Conservation (phyloP, 2,329 filamentous ascomycete genomes). For the Apiospora hydei region DNA sequence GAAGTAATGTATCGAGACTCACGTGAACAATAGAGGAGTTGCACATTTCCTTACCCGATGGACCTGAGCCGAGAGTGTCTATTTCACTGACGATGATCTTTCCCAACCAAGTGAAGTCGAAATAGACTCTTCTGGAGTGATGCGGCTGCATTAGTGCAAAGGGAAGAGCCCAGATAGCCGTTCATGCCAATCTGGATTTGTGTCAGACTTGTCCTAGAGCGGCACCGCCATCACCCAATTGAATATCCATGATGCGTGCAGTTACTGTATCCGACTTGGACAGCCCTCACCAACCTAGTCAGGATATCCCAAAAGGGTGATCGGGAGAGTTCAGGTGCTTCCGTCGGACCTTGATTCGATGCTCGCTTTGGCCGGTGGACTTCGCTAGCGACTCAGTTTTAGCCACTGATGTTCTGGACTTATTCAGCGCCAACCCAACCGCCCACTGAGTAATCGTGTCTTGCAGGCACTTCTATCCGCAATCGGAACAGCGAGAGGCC, state of each 20-base stretch:
- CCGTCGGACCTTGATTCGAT: not conserved
- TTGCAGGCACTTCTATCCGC: no score
- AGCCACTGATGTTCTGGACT: not conserved
- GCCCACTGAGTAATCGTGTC: not conserved
- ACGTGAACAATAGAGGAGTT: not conserved
- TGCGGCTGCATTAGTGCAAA: not conserved
- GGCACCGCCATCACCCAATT: not conserved
- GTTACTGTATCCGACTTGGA: not conserved
- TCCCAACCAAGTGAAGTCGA: not conserved
- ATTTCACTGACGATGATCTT: no score
- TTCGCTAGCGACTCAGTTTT: slow-evolving; percentile 6
- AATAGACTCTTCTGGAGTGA: not conserved
- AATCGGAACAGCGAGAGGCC: no score
- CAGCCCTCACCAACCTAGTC: not conserved
- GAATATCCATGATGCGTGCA: slow-evolving; percentile 18
- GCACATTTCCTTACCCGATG: not conserved
- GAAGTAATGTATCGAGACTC: not conserved
- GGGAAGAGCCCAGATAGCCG: not conserved
- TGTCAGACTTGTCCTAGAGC: not conserved
- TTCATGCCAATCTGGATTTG: not conserved
- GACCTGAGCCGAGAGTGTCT: not conserved
- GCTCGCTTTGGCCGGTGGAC: not conserved
- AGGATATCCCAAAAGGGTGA: not conserved
- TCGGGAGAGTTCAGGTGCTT: not conserved
- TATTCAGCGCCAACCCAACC: not conserved